Evolutionary conservation across 306 rosid genomes (phyloP).

Genomic region (Echinosophora koreensis): DNA sequence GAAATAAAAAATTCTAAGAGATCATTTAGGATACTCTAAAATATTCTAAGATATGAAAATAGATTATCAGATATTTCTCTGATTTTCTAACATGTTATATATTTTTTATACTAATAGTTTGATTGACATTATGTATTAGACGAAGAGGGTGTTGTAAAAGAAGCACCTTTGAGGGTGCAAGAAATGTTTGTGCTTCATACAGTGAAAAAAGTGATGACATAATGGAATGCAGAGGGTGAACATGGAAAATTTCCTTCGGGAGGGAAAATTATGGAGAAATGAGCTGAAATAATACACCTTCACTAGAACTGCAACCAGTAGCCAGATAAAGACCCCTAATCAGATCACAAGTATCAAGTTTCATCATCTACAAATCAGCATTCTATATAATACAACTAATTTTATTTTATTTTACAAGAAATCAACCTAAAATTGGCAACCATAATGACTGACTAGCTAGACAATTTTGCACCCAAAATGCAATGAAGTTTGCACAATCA

Average conservation of each 20-base stretch:
- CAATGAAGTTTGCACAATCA: background rate
- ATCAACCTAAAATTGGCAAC: constrained; percentile 1
- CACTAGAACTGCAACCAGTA: background rate
- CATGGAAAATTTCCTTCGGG: background rate
- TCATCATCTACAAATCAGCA: background rate
- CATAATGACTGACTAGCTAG: background rate
- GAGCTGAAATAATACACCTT: constrained; percentile 3
- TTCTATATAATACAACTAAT: background rate
- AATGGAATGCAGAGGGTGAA: background rate
- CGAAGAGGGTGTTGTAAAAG: too few species aligned
- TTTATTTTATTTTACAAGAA: background rate
- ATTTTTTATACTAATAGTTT: too few species aligned
- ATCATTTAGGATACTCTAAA: too few species aligned
- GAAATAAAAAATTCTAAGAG: too few species aligned
- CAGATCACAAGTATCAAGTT: constrained; percentile 17
- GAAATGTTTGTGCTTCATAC: too few species aligned
- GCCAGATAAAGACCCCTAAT: background rate
- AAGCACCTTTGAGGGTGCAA: background rate
- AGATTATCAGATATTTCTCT: too few species aligned
- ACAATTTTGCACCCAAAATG: background rate
- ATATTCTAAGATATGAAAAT: too few species aligned
- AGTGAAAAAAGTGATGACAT: too few species aligned
- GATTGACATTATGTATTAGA: too few species aligned
- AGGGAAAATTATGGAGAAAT: background rate
- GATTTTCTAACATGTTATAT: too few species aligned